Conservation (phyloP, 2,329 filamentous ascomycete genomes). For the Talaromyces sp. region DNA sequence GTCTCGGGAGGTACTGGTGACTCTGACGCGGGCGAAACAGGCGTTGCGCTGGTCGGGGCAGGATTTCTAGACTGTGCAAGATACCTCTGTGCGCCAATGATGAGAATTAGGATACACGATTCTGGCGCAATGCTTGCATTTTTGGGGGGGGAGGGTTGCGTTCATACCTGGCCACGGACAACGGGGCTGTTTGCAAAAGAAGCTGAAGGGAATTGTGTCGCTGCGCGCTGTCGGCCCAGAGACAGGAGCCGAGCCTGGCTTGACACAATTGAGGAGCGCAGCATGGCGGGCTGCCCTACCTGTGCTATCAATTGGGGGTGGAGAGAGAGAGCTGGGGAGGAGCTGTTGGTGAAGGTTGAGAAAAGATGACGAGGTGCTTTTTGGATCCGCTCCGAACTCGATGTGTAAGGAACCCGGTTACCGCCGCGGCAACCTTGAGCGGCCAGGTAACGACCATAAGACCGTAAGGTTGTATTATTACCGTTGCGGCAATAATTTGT, state of each 20-base stretch:
- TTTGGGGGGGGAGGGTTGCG: conserved; percentile 5
- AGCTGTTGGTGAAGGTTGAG: conserved; percentile 16
- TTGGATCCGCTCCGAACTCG: conserved; percentile 35
- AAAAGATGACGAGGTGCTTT: conserved; percentile 27
- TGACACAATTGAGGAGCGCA: conserved; percentile 51
- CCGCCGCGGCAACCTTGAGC: too few species aligned
- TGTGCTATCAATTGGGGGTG: conserved; percentile 20
- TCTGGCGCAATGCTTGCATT: background rate
- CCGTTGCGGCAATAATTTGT: too few species aligned
- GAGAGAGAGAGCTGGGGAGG: background rate
- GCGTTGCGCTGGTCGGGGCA: conserved; percentile 34
- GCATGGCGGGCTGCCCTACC: conserved; percentile 49
- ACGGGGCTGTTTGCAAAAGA: conserved; percentile 34
- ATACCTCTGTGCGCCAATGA: conserved; percentile 37
- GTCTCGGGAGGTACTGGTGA: conserved; percentile 48
- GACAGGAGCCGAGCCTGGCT: conserved; percentile 41
- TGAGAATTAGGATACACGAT: background rate
- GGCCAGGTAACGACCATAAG: too few species aligned
- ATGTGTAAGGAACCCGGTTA: background rate
- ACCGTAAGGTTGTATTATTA: too few species aligned
- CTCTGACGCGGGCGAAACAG: conserved; percentile 40
- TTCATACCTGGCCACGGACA: conserved; percentile 35
- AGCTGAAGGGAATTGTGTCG: conserved; percentile 41
- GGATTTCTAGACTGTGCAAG: conserved; percentile 47
- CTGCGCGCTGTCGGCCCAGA: conserved; percentile 31